Base-by-base conservation (phyloP, 177 flowering plant genomes). In the Vitis hybrid region DNA sequence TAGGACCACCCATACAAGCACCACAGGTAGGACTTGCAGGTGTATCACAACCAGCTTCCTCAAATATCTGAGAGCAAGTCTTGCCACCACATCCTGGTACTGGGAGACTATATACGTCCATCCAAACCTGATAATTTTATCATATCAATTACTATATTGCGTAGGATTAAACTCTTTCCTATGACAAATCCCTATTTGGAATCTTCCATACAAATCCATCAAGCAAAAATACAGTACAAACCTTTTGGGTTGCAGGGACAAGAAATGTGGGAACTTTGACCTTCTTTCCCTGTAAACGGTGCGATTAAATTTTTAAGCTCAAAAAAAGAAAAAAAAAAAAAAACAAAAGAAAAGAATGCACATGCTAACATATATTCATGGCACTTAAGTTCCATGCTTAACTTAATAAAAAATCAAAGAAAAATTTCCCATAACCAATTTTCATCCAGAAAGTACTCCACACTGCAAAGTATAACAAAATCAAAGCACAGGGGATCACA, bases 211-310 rank as follows among this genome's bases (percentile, higher is more conserved):
- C 35, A 48, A 52, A 65, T 59, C 48, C 12, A 51, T 2, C 20
- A 32, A 68, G 30, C 41, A 64, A n/a, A 21, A 3, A 10, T 59
- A n/a, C n/a, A 63, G 68, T 20, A 65, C 79, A 61, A 74, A 92
- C 98, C 98, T 94, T 94, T 73, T 90, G 98, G 15, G 98, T 94
- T 46, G 98, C 98, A 68, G 98, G 98, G 50, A 94, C 98, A 67
- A 94, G 88, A 75, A 91, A 93, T 30, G 98, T 94, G 64, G 98
- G 98, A 62, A 93, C 98, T 83, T 93, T 93, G 73, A 94, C 98
- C 83, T 84, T 87, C 67, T 89, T 82, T 1, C 96, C 97, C 98
- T 94, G 91, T 68, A 77, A 32, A 58, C 18, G 54, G 66, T n/a
- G 51, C 70, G 72, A 58, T 41, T 24, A 9, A 18, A 20, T 12